These are phyloP conservation scores for Stagonosporopsis rhizophila DNA, from an alignment of 2,329 filamentous ascomycete genomes.

Conservation along the genomic window DNA sequence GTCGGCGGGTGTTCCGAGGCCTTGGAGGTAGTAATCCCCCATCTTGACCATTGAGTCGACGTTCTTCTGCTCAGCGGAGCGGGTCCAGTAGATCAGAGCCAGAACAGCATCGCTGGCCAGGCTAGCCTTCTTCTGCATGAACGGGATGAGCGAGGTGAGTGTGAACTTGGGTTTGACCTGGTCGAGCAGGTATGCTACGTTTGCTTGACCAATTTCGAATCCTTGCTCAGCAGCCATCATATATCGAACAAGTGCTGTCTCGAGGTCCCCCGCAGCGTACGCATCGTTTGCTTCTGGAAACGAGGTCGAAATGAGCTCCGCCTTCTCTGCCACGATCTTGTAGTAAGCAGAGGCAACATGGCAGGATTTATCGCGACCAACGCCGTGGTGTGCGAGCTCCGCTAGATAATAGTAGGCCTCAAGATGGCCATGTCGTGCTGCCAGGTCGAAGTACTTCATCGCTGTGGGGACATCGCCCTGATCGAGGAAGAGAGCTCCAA, in stretches of 20 bases:
- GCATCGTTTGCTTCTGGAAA: slow-evolving; percentile 85
- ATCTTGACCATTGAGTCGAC: slow-evolving; percentile 96
- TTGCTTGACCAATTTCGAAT: slow-evolving; percentile 87
- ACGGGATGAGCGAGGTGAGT: slow-evolving; percentile 61
- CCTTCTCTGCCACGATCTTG: slow-evolving; percentile 87
- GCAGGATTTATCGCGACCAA: slow-evolving; percentile 82
- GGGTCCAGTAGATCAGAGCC: slow-evolving; percentile 91
- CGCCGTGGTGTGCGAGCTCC: slow-evolving; percentile 81
- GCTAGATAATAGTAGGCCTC: slow-evolving; percentile 93
- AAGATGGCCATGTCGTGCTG: slow-evolving; percentile 80
- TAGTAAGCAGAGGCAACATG: slow-evolving; percentile 81
- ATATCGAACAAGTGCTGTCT: slow-evolving; percentile 80
- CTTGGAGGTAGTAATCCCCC: slow-evolving; percentile 94
- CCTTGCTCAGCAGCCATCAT: slow-evolving; percentile 92
- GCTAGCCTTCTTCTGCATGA: slow-evolving; percentile 51
- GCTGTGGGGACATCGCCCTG: slow-evolving; percentile 84
- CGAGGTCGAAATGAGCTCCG: slow-evolving; percentile 82
- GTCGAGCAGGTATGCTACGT: slow-evolving; percentile 87
- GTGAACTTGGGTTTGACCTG: slow-evolving; percentile 61
- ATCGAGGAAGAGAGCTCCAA: slow-evolving; percentile 85
- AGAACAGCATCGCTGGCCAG: slow-evolving; percentile 67
- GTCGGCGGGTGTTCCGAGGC: slow-evolving; percentile 73
- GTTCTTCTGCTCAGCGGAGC: slow-evolving; percentile 90
- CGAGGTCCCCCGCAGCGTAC: slow-evolving; percentile 78
- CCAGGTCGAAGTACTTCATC: slow-evolving; percentile 86